phyloP scores from a whole-genome alignment of 2,329 filamentous ascomycete species.

The Colletotrichum tanaceti region DNA sequence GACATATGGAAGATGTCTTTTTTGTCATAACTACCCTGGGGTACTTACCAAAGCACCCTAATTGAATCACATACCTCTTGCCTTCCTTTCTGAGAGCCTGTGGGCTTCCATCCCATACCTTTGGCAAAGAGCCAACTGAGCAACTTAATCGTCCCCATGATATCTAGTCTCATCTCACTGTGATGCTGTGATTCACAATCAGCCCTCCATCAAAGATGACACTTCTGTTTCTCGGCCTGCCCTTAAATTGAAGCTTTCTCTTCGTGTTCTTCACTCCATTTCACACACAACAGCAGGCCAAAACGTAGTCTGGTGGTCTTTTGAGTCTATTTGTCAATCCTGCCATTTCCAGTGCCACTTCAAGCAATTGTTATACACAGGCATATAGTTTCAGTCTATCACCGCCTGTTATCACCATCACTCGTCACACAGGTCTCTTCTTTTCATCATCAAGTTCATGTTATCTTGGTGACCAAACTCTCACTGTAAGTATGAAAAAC shows the following conservation, averaged over 20 bases:
- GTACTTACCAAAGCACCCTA: not conserved
- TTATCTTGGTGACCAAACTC: not conserved
- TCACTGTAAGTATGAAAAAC: not conserved
- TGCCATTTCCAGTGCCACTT: not conserved
- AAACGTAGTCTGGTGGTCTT: no score
- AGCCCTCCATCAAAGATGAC: not conserved
- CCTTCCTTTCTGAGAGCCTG: not conserved
- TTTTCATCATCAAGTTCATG: not conserved
- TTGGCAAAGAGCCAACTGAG: not conserved
- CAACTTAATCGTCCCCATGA: no score
- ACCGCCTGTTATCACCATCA: no score
- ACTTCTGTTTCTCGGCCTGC: no score
- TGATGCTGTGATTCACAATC: not conserved
- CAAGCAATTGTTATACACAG: not conserved
- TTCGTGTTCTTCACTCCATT: not conserved
- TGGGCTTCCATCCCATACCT: not conserved
- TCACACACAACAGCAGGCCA: not conserved
- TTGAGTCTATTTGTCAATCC: not conserved
- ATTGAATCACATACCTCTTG: not conserved
- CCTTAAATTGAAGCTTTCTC: no score
- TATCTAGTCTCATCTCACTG: not conserved
- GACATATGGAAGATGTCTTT: not conserved
- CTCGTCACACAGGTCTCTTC: no score
- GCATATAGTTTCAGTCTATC: no score
- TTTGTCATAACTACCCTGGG: not conserved